Conservation (phyloP, 257 asterid genomes). For the Coffea eugenioides region DNA sequence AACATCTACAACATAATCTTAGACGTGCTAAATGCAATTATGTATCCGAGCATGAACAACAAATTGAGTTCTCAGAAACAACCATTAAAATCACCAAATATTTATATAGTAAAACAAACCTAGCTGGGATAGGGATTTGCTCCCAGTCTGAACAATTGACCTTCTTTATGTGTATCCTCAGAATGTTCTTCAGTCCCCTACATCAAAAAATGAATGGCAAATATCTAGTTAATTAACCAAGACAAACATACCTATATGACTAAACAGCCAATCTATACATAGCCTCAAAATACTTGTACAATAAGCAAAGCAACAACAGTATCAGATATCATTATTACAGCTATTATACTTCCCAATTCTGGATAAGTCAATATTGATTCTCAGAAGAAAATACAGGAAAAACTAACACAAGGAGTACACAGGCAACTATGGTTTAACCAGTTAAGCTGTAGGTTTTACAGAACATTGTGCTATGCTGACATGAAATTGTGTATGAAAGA, state of each 20-base stretch:
- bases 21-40: neutral
- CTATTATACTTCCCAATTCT: neutral
- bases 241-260: neutral
- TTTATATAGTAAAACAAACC: conserved; percentile 42
- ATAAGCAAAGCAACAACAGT: neutral
- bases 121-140: conserved; percentile 79
- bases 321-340: neutral
- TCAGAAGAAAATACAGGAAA: neutral
- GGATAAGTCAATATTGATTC: neutral
- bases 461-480: neutral
- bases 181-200: conserved; percentile 93
- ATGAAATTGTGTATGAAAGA: neutral
- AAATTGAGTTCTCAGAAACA: neutral
- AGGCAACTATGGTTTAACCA: neutral
- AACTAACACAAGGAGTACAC: neutral
- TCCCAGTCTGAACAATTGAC: conserved; percentile 81
- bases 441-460: neutral
- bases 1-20: neutral
- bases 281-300: neutral
- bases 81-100: neutral
- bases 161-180: conserved; percentile 87
- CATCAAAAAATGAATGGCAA: conserved; percentile 18
- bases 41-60: neutral
- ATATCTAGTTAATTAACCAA: conserved; percentile 3
- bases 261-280: neutral